phyloP scores from a whole-genome alignment of 352 stramenopile species.

The Phytophthora brassicae region DNA sequence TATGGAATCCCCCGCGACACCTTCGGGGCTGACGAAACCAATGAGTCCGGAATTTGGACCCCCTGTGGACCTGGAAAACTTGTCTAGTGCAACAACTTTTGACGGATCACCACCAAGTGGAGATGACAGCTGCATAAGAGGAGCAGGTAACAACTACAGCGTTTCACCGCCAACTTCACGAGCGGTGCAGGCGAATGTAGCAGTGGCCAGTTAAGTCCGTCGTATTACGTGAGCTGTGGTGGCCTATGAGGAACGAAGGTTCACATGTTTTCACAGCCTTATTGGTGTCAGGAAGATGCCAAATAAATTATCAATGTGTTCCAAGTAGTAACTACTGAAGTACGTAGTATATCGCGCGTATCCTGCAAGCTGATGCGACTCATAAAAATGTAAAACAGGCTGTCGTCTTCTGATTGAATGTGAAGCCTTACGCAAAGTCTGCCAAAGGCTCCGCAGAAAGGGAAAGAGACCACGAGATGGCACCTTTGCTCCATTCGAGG shows the following conservation, averaged over 20 bases:
- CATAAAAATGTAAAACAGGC: background rate
- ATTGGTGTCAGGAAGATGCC: slow-evolving; percentile 27
- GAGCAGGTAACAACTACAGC: slow-evolving; percentile 36
- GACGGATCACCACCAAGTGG: slow-evolving; percentile 43
- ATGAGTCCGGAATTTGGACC: slow-evolving; percentile 39
- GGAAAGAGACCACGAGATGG: slow-evolving; percentile 62
- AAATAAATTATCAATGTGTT: slow-evolving; percentile 45
- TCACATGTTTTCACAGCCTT: slow-evolving; percentile 21
- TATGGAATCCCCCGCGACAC: slow-evolving; percentile 58
- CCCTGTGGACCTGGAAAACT: slow-evolving; percentile 33
- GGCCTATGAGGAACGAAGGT: background rate
- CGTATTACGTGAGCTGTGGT: background rate
- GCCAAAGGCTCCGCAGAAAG: slow-evolving; percentile 41
- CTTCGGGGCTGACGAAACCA: slow-evolving; percentile 37
- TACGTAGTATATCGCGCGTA: slow-evolving; percentile 9
- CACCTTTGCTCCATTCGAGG: slow-evolving; percentile 54
- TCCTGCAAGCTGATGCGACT: slow-evolving; percentile 8
- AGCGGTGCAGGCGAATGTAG: slow-evolving; percentile 19
- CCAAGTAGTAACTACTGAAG: no score
- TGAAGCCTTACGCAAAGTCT: slow-evolving; percentile 35
- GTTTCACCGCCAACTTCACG: slow-evolving; percentile 13
- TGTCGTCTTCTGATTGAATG: background rate
- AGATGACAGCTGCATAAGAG: slow-evolving; percentile 31
- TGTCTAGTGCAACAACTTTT: slow-evolving; percentile 44
- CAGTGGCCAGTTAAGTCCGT: slow-evolving; percentile 23